Conservation (phyloP, 768 basidiomycete genomes). For the Myochromella boudieri region DNA sequence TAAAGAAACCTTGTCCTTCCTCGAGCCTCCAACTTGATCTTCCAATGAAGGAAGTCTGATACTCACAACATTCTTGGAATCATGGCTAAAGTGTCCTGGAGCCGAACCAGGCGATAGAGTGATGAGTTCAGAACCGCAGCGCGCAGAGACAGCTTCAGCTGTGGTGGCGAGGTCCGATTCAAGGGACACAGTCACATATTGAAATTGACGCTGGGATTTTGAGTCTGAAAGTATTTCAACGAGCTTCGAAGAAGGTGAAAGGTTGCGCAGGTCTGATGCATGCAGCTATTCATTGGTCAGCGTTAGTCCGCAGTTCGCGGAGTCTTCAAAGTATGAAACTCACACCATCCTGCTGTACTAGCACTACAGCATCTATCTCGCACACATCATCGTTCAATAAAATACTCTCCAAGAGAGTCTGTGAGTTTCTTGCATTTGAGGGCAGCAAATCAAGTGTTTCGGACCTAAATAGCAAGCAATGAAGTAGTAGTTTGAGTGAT, state of each 20-base stretch:
- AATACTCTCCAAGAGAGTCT: slow-evolving; percentile 43
- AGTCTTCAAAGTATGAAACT: slow-evolving; percentile 28
- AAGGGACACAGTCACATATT: slow-evolving; percentile 47
- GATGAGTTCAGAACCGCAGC: slow-evolving; percentile 53
- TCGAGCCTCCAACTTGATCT: slow-evolving; percentile 34
- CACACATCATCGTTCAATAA: slow-evolving; percentile 50
- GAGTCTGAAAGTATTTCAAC: slow-evolving; percentile 46
- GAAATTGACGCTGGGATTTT: slow-evolving; percentile 58
- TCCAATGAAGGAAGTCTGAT: slow-evolving; percentile 54
- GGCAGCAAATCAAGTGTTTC: slow-evolving; percentile 43
- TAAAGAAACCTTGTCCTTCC: slow-evolving; percentile 48
- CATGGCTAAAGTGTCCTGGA: slow-evolving; percentile 32
- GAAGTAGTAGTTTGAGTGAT: neutral
- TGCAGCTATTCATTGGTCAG: slow-evolving; percentile 49
- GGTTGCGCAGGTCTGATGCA: slow-evolving; percentile 70
- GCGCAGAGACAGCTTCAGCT: slow-evolving; percentile 43
- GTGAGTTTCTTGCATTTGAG: slow-evolving; percentile 27
- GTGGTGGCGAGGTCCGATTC: slow-evolving; percentile 31
- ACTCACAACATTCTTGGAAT: slow-evolving; percentile 54
- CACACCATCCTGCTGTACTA: slow-evolving; percentile 76
- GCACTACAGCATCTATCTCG: slow-evolving; percentile 60
- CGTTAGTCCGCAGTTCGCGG: neutral
- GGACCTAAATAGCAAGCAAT: slow-evolving; percentile 41
- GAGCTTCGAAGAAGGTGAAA: slow-evolving; percentile 52
- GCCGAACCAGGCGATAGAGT: slow-evolving; percentile 35